phyloP scores from a whole-genome alignment of 2,329 filamentous ascomycete species.

The Emergomyces orientalis region DNA sequence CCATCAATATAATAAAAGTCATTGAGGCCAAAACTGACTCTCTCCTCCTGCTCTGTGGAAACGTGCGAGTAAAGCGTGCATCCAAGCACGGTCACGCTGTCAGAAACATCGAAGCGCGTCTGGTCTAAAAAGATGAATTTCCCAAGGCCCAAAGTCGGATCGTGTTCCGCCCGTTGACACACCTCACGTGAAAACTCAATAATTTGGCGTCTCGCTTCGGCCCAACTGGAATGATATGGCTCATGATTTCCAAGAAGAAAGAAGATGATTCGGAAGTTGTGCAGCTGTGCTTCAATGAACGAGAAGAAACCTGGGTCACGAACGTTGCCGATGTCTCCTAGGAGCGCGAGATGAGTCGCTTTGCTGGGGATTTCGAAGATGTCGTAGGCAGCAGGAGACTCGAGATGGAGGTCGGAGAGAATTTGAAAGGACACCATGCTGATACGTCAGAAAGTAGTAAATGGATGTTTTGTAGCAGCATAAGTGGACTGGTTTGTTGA shows the following conservation, averaged over 20 bases:
- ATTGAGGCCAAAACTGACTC: slow-evolving; percentile 39
- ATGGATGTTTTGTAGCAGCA: neutral
- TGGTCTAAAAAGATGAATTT: slow-evolving; percentile 36
- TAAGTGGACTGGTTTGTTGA: neutral
- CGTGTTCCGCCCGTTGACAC: slow-evolving; percentile 9
- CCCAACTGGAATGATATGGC: slow-evolving; percentile 19
- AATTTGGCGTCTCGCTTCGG: slow-evolving; percentile 18
- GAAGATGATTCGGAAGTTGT: neutral
- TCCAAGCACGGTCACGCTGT: slow-evolving; percentile 35
- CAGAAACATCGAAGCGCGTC: slow-evolving; percentile 31
- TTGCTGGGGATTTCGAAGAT: slow-evolving; percentile 40
- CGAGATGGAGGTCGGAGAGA: slow-evolving; percentile 51
- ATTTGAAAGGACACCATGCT: slow-evolving; percentile 32
- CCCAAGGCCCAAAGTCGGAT: slow-evolving; percentile 16
- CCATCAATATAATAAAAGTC: slow-evolving; percentile 44
- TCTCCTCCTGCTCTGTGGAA: slow-evolving; percentile 27
- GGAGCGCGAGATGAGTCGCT: slow-evolving; percentile 45
- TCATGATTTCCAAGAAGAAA: neutral
- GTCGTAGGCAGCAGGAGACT: slow-evolving; percentile 43
- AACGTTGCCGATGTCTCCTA: slow-evolving; percentile 48
- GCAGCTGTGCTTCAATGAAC: slow-evolving; percentile 28
- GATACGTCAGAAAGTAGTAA: neutral
- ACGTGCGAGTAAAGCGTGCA: slow-evolving; percentile 46
- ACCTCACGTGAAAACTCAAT: slow-evolving; percentile 20
- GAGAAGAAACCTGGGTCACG: slow-evolving; percentile 36